Evolutionary conservation across 148 eudicot species (phyloP).

Genomic region (Persicaria maculosa): DNA sequence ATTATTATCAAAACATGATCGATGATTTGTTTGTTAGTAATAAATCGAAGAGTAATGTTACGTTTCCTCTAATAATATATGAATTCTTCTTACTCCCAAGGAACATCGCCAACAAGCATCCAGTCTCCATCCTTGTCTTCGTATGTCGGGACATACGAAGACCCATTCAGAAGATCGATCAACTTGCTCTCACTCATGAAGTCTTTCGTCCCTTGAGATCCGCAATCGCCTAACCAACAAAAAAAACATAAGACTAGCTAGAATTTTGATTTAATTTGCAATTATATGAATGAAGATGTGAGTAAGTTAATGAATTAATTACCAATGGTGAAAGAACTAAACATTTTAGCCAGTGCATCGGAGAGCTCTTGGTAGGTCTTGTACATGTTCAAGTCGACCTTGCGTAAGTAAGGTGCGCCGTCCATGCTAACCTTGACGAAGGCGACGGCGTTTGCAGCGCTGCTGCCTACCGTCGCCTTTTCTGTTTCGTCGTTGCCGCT

Average conservation of each 20-base stretch:
- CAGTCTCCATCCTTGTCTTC: conserved; percentile 13
- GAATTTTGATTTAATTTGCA: too few relatives aligned
- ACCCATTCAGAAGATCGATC: neutral
- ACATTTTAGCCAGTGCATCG: conserved; percentile 53
- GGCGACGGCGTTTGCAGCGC: conserved; percentile 13
- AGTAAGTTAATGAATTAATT: neutral
- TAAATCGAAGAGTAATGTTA: neutral
- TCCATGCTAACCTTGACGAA: conserved; percentile 55
- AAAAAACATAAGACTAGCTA: neutral
- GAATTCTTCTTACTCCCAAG: conserved; percentile 2
- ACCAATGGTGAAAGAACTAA: conserved; percentile 58
- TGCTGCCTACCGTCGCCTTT: neutral
- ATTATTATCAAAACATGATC: neutral
- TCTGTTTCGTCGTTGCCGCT: neutral
- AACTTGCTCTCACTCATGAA: conserved; percentile 6
- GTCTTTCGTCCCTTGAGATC: conserved; percentile 1
- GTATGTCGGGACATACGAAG: neutral
- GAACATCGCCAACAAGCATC: conserved; percentile 10
- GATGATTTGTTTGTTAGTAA: neutral
- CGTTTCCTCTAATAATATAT: too few relatives aligned
- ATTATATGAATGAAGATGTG: neutral
- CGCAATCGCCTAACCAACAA: neutral
- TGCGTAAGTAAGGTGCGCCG: conserved; percentile 59
- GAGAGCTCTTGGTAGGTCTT: conserved; percentile 44
- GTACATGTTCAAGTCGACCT: conserved; percentile 54